Conservation (phyloP, 345 rosid species). For the Mallotus nudiflorus region DNA sequence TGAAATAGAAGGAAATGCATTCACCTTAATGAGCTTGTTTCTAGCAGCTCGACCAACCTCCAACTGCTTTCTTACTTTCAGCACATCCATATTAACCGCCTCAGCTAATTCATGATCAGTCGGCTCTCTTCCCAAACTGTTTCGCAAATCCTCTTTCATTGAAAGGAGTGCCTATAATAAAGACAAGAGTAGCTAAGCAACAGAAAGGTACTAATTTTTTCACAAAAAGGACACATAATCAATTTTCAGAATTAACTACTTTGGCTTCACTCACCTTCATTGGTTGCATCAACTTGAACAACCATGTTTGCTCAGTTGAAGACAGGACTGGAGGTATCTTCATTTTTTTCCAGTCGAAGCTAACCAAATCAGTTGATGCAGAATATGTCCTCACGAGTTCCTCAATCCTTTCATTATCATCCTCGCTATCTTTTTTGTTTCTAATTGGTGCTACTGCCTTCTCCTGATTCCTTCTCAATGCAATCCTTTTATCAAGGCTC, state of each 20-base stretch:
- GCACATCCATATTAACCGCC: slow-evolving; percentile 44
- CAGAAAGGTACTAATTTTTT: slow-evolving; percentile 16
- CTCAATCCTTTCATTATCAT: slow-evolving; percentile 66
- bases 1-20: neutral
- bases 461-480: slow-evolving; percentile 45
- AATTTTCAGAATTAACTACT: neutral
- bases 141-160: slow-evolving; percentile 54
- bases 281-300: slow-evolving; percentile 93
- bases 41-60: slow-evolving; percentile 85
- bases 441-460: slow-evolving; percentile 26
- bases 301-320: slow-evolving; percentile 74
- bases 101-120: slow-evolving; percentile 65
- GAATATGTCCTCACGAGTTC: slow-evolving; percentile 74
- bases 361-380: slow-evolving; percentile 62
- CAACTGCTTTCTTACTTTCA: slow-evolving; percentile 51
- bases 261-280: slow-evolving; percentile 58
- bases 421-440: slow-evolving; percentile 27
- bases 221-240: neutral
- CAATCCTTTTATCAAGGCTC: slow-evolving; percentile 67
- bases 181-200: slow-evolving; percentile 20
- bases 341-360: slow-evolving; percentile 96
- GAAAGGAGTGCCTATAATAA: slow-evolving; percentile 53
- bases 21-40: slow-evolving; percentile 88
- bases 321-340: slow-evolving; percentile 94
- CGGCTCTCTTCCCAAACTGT: slow-evolving; percentile 58